Evolutionary conservation across 1,284 basidiomycete species (phyloP), one percentile per base, ranked within the genome.

Genomic region (Malassezia obtusa): DNA sequence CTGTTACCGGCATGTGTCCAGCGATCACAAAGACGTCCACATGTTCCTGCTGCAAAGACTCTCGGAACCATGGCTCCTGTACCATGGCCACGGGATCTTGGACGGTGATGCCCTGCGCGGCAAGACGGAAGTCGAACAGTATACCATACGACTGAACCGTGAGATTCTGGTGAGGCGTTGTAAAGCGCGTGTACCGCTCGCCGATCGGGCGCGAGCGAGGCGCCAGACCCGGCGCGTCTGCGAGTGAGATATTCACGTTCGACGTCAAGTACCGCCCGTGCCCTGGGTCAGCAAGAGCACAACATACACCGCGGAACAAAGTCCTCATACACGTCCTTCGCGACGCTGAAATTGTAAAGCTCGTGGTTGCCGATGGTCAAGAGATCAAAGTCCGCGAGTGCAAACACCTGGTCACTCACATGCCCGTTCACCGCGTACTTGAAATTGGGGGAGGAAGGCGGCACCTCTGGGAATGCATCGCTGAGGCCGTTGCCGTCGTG

Each of bases 361-460:
- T 91, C 89, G 65, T 91, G 88, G 65, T 91, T 91, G 67, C 89
- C 89, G 55, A 90, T 87, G 0, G 86, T 77, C 64, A 90, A 80
- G 8, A 89, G 65, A 68, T 92, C 89, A 68, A 89, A 91, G 0
- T 84, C 82, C 25, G 91, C 78, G 61, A 82, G 76, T 26, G 81
- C 77, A 61, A 91, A 79, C 51, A 72, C 57, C 49, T 70, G 59
- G 41, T 72, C 63, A 37, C 63, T 63, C 19, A 65, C 61, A 40
- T 72, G 69, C 10, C 65, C 67, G 21, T 68, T 62, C 3, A 67
- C 62, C 2, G 56, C 48, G 19, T 32, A 26, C 9, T 28, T 17
- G 24, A 24, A 38, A 1, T 26, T 28, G 10, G 39, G 39, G 22
- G 31, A 38, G 15, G 19, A 22, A 44, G 35, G 56, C 43, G 25